Conservation (phyloP, 345 rosid species). For the Kernera saxatilis region DNA sequence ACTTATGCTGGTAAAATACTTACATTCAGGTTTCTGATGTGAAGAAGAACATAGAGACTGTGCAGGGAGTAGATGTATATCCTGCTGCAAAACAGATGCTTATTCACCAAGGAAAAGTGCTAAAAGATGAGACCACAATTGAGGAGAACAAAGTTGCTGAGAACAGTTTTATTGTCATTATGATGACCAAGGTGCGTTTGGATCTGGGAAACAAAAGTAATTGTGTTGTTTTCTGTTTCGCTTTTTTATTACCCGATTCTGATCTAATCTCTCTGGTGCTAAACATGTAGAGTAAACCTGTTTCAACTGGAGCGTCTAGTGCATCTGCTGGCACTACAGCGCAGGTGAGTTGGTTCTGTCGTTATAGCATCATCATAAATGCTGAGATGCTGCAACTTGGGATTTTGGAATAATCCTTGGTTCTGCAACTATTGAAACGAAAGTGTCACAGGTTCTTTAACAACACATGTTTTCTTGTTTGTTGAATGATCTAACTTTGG, state of each 20-base stretch:
- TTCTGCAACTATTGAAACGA: background rate
- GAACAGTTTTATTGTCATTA: constrained; percentile 71
- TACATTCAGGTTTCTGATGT: constrained; percentile 60
- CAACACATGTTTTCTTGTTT: background rate
- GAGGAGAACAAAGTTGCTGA: constrained; percentile 69
- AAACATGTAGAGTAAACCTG: constrained; percentile 46
- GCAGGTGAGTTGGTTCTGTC: constrained; percentile 36
- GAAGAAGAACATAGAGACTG: constrained; percentile 64
- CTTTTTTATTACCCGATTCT: background rate
- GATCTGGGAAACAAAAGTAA: background rate
- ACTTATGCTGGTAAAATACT: background rate
- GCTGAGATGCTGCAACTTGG: background rate
- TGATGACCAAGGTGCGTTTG: constrained; percentile 63
- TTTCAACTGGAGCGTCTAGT: constrained; percentile 53
- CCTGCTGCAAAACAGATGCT: constrained; percentile 80
- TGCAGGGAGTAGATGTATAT: constrained; percentile 58
- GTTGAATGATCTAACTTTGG: background rate
- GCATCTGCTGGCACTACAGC: constrained; percentile 44
- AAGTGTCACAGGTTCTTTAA: background rate
- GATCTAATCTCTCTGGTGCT: background rate
- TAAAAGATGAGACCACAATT: constrained; percentile 68
- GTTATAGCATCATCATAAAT: background rate
- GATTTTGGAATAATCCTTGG: background rate
- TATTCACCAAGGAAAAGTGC: constrained; percentile 80
- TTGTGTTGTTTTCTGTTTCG: background rate